phyloP scores from a whole-genome alignment of 345 rosid species.

The Anastatica hierochuntica region DNA sequence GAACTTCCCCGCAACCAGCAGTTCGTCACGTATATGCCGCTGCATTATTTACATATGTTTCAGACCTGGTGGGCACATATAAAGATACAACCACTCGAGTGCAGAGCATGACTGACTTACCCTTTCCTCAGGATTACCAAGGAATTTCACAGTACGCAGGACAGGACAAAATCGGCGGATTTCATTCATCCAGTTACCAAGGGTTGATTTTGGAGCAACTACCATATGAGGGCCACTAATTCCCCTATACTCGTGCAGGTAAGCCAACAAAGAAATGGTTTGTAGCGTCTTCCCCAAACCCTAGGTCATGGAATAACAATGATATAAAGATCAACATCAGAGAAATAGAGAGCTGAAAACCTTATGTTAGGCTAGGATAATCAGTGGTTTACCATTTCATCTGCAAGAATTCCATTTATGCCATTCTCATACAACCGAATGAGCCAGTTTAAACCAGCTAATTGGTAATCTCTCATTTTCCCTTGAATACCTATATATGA shows the following conservation, averaged over 20 bases:
- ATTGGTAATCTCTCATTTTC: constrained; percentile 95
- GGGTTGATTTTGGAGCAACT: constrained; percentile 99
- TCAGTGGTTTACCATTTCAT: constrained; percentile 69
- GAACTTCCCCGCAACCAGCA: constrained; percentile 93
- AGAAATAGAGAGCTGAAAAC: constrained; percentile 28
- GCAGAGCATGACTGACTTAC: constrained; percentile 60
- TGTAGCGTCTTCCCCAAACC: constrained; percentile 99
- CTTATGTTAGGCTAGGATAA: constrained; percentile 52
- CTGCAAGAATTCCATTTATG: constrained; percentile 93
- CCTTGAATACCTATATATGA: constrained; percentile 93
- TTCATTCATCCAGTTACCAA: constrained; percentile 99
- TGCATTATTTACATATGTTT: constrained; percentile 24
- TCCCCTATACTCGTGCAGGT: constrained; percentile 90
- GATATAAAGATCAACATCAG: not conserved
- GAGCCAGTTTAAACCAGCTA: constrained; percentile 97
- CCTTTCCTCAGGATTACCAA: constrained; percentile 98
- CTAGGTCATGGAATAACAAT: constrained; percentile 28
- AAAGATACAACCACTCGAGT: constrained; percentile 34
- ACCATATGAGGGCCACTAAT: constrained; percentile 99
- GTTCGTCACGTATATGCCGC: constrained; percentile 86
- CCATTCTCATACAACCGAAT: constrained; percentile 93
- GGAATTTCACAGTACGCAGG: constrained; percentile 87
- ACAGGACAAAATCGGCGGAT: constrained; percentile 92
- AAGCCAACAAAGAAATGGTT: constrained; percentile 89
- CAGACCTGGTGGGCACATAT: constrained; percentile 33